Base-by-base conservation (phyloP, 2,329 filamentous ascomycete species). In the Hypoxylon sp. region DNA sequence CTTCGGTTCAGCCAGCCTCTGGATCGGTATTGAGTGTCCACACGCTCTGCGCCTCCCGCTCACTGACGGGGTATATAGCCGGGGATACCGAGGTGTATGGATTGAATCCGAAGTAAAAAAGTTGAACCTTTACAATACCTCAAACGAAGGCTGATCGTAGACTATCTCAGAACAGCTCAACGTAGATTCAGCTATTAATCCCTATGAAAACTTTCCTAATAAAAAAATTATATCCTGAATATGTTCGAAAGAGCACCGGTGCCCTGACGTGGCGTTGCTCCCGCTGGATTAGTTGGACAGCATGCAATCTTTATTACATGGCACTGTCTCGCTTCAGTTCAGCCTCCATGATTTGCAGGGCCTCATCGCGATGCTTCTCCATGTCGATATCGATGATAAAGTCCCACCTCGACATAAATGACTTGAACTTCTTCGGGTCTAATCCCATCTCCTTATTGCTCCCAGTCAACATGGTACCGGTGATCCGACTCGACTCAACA, bases 351-450 rank as follows among this genome's bases (percentile, higher is more conserved):
- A 63, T 38, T 56, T 53, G 11, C 11, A 71, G 11, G 14, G 68
- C 63, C 26, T 70, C 66, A 26, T 69, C 58, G 26, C 62, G 63
- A 60, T 71, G 69, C 44, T 69, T 56, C 46, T 63, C 45, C 59
- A 70, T 69, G 44, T 71, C 70, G 26, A 71, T 53, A 38, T 73
- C 64, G 1, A 71, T 20, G 20, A 73, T 73, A 48, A 71, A 73
- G 40, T 68, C 67, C 71, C 65, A 72, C n/a, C 65, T 64, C 4
- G 38, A 18, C 16, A 42, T 22, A 20, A 42, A 42, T 1, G 38
- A 42, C 38, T 6, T 22, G 3, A 50, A 9, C 26, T 51, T 66
- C 44, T 57, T 58, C 28, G 52, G 9, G 3, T 71, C 44, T 1
- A 70, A 7, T 14, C 53, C 49, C 1, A 33, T 65, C 8, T 68